Conservation (phyloP, 495 filamentous ascomycete species). For the Friedmanniomyces simplex region DNA sequence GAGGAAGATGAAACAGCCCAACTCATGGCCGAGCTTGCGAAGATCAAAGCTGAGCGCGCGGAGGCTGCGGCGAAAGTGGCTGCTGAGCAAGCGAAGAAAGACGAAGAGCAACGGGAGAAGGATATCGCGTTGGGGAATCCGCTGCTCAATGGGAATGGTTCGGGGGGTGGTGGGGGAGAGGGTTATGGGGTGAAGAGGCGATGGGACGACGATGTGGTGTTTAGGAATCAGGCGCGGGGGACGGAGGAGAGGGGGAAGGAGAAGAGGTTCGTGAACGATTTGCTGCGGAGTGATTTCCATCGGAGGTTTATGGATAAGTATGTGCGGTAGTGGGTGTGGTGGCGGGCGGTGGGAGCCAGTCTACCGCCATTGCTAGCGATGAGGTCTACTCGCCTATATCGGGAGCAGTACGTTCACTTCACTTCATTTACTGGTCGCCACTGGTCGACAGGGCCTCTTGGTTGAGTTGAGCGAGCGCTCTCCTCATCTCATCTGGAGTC, state of each 20-base stretch:
- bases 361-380: no score
- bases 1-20: conserved; percentile 90
- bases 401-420: no score
- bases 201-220: conserved; percentile 99
- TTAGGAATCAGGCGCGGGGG: conserved; percentile 95
- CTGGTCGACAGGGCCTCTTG: no score
- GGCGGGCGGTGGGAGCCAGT: no score
- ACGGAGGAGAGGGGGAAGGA: conserved; percentile 82
- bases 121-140: conserved; percentile 93
- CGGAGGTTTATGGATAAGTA: conserved; percentile 77
- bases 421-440: no score
- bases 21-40: conserved; percentile 82
- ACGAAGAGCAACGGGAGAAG: conserved; percentile 70
- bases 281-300: conserved; percentile 92
- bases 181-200: conserved; percentile 69
- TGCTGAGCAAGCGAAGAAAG: conserved; percentile 57
- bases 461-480: no score
- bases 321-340: conserved; percentile 16
- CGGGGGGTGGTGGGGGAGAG: conserved; percentile 45
- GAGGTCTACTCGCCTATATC: no score
- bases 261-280: conserved; percentile 96
- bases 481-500: no score
- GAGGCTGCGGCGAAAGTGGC: conserved; percentile 75
- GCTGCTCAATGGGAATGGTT: conserved; percentile 58
- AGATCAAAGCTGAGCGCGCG: conserved; percentile 82